Evolutionary conservation across 2,329 filamentous ascomycete species (phyloP), one percentile per base, ranked within the genome.

Genomic region (Xylariaceae sp.): DNA sequence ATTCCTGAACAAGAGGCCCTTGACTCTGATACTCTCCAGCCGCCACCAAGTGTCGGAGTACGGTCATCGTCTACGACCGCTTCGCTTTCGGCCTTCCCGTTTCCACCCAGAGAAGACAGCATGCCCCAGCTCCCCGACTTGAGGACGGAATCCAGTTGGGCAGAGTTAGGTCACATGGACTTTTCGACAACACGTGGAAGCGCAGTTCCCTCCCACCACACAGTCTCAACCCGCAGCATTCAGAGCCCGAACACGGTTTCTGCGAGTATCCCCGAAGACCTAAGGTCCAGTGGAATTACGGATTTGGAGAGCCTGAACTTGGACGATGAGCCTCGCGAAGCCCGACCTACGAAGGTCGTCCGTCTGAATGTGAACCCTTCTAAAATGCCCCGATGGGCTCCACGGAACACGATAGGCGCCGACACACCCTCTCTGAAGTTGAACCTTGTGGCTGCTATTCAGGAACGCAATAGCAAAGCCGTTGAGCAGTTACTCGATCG

Each of bases 401-500:
- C 76, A 2, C 67, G 73, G 36, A 70, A 68, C 49, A 65, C 57
- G 2, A 55, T 58, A 0, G 70, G 67, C 4, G 57, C 64, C 3
- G 70, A 73, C 24, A 64, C 65, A 0, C 57, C 65, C 1, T 68
- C 68, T 38, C 61, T 75, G 50, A 72, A 65, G 52, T 58, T 65
- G 2, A 69, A 74, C 3, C 64, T 83, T 1, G 53, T 76, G 2
- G 68, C 71, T 6, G 78, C 79, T 3, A 68, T 83, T 11, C 71
- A 76, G n/a, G 65, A 67, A 28, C 72, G 67, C 51, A 80, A 82
- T 50, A 73, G 78, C 54, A 73, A 73, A 51, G 59, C 76, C 28
- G 60, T 80, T 1, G 72, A 78, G 59, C 74, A 80, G 53, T 64
- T 82, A 6, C 66, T 82, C 3, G 74, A 81, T 49, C 71, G 73